These are phyloP conservation scores for Vaccinium corymbosum DNA, from an alignment of 148 eudicot genomes.

Conservation along the genomic window DNA sequence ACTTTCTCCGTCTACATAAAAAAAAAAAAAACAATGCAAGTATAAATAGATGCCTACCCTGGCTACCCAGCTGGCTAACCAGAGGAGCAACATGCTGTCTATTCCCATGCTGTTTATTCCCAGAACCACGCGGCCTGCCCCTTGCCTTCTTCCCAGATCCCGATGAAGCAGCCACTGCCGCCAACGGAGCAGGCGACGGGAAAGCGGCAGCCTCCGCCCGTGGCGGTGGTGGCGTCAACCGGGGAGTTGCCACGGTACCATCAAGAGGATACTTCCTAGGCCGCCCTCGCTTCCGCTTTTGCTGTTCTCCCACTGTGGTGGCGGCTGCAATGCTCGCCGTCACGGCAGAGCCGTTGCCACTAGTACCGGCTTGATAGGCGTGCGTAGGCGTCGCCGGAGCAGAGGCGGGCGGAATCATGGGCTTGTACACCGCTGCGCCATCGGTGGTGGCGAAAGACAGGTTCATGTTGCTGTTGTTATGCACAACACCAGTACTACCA, in stretches of 20 bases:
- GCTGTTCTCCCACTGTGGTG: conserved; percentile 16
- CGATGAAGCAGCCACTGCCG: background rate
- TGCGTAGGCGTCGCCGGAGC: conserved; percentile 12
- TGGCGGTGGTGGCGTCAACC: conserved; percentile 1
- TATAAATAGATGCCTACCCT: conserved; percentile 19
- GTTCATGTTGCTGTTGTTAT: conserved; percentile 25
- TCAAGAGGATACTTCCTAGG: conserved; percentile 52
- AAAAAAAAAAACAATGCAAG: background rate
- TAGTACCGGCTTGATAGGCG: background rate
- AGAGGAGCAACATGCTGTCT: conserved; percentile 22
- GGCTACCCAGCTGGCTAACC: background rate
- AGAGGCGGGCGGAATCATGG: conserved; percentile 17
- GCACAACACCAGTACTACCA: conserved; percentile 2
- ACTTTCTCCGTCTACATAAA: background rate
- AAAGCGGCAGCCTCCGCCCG: conserved; percentile 7
- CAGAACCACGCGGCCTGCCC: conserved; percentile 52
- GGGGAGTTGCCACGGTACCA: conserved; percentile 22
- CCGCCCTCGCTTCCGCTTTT: conserved; percentile 47
- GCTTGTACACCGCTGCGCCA: conserved; percentile 30
- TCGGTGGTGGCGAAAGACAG: conserved; percentile 25
- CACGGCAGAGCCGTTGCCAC: conserved; percentile 17
- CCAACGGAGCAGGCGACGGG: conserved; percentile 12
- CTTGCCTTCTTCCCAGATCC: conserved; percentile 30
- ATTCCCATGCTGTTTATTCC: conserved; percentile 21
- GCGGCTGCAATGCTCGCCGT: background rate